Base-by-base conservation (phyloP, 768 basidiomycete genomes). In the Pleurotus ostreatus region DNA sequence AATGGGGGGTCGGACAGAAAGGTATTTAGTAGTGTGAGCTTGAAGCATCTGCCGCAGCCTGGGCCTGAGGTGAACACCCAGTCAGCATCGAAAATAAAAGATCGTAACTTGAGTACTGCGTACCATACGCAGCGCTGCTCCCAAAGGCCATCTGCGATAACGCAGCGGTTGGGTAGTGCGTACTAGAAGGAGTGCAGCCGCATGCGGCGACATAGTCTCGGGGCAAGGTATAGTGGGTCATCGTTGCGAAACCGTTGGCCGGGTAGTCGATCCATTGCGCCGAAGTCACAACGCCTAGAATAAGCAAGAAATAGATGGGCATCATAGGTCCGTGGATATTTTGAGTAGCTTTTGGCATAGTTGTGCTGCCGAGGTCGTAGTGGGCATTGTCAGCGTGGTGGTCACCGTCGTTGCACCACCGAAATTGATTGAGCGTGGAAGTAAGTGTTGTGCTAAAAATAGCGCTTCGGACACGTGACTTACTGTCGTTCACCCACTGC, bases 121-220 rank as follows among this genome's bases (percentile, higher is more conserved):
- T 49, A 79, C 85, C 85, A 62, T 83, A 92, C 11, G 78, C 78
- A n/a, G 73, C 76, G 56, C 81, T 84, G 65, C 86, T 89, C 0
- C 91, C 89, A 60, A 79, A 93, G 1, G 91, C 91, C 77, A 87
- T 83, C 63, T 91, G 85, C 56, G 77, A 89, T 57, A 93, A 69
- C 7, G 91, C 91, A 8, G 86, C 91, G 1, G 90, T 93, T 5
- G 91, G 90, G 62, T 85, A 90, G 62, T 83, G 71, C 37, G 83
- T 85, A 59, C 84, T 86, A 46, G 75, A 73, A 7, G 79, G 78
- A 1, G 83, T 84, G 66, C 92, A 94, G 55, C 91, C 92, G 63
- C 91, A 92, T 1, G 86, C 75, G 22, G 89, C 88, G 58, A 92
- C 74, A 57, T 77, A 84, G 59, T 78, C 77, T 16, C 63, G 68